Base-by-base conservation (phyloP, 805 yeast species). In the Limtongia smithiae region DNA sequence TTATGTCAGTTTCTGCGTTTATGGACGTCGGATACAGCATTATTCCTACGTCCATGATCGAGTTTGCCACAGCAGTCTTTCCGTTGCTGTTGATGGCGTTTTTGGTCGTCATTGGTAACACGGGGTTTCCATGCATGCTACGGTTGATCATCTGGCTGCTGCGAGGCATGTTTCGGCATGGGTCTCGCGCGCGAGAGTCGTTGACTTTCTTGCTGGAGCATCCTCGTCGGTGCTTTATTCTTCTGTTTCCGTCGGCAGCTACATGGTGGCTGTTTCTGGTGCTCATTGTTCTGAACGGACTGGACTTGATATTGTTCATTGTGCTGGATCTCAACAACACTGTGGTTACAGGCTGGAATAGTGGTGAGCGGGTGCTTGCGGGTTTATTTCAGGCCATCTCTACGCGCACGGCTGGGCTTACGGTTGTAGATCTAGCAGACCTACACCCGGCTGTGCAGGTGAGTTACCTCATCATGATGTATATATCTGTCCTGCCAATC, bases 381-480 rank as follows among this genome's bases (percentile, higher is more conserved):
- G 98, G 97, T 0, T 69, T 91, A 34, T 93, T 81, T 64, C 97
- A 91, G 66, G 93, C 97, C 1, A 78, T 91, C 40, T 79, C 91
- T 44, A 88, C 97, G 0, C 80, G 99, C 71, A 93, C 97, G 1
- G 96, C 96, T 0, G 99, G 99, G 0, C 83, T 93, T 58, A 59
- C 85, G 0, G 83, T 85, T 34, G 78, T 90, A 22, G 80, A 83
- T 63, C 68, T 93, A 34, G 70, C 87, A 2, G 64, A 66, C 36
- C 71, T 93, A 38, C 93, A 89, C 62, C 93, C 97, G 0, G 93
- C 96, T 0, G 86, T 91, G 43, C 96, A 89, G 66, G 95, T 93
- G 25, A 81, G 93, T 60, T 93, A 93, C 65, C 77, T 88, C 81
- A 77, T 93, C 52, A 91, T 93, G 97, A 93, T 93, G 98, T 93